These are phyloP conservation scores for Gracilariopsis chorda DNA, from an alignment of 23 red algal species.

Conservation along the genomic window DNA sequence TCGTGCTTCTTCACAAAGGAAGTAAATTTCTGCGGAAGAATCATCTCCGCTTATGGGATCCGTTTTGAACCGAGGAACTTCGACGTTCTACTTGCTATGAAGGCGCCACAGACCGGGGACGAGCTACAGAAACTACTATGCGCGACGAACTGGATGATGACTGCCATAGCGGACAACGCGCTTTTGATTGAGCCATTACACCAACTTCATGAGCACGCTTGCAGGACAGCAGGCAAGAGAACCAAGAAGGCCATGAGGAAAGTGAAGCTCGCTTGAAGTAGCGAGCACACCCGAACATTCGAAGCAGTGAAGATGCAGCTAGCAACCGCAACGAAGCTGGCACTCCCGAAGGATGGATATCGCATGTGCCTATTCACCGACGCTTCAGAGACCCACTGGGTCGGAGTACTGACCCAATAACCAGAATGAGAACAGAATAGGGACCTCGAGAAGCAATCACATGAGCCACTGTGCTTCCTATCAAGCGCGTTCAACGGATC, in stretches of 20 bases:
- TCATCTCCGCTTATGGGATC: conserved; percentile 1
- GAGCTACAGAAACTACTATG: conserved; percentile 38
- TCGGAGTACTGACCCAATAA: conserved; percentile 5
- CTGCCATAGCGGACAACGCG: background rate
- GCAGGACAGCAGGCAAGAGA: background rate
- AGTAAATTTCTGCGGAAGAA: conserved; percentile 25
- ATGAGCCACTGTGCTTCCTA: conserved; percentile 10
- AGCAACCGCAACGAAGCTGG: background rate
- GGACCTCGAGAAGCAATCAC: background rate
- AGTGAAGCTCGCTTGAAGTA: background rate
- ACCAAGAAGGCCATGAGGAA: background rate
- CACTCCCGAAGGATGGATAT: background rate
- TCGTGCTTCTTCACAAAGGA: background rate
- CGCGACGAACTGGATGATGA: conserved; percentile 32
- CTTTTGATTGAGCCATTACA: background rate
- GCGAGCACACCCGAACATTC: background rate
- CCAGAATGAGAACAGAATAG: background rate
- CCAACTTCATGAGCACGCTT: background rate
- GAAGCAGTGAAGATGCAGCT: background rate
- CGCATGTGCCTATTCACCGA: conserved; percentile 19
- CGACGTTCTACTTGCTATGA: background rate
- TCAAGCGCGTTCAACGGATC: background rate
- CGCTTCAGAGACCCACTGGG: conserved; percentile 33
- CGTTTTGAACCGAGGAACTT: background rate
- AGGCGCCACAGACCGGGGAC: background rate